Base-by-base conservation (phyloP, 2,329 filamentous ascomycete genomes). In the Chalara sp. region DNA sequence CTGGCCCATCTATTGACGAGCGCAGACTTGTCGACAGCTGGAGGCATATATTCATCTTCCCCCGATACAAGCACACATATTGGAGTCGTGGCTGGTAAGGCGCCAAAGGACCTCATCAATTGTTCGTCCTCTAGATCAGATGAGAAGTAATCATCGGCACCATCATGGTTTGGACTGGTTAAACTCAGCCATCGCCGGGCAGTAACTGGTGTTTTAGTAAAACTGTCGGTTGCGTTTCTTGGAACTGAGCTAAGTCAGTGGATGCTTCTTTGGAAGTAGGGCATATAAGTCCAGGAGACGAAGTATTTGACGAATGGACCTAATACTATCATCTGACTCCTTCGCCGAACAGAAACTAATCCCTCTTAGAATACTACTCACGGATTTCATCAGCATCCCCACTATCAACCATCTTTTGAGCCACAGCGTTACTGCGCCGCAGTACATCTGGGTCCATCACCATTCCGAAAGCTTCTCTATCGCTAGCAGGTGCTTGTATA, bases 101-200 rank as follows among this genome's bases (percentile, higher is more conserved):
- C 67, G 0, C 83, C 84, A 68, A 87, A 87, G 0, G 79, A 82
- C 29, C 64, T 63, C 50, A 63, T 58, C 35, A 86, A 63, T 31
- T 72, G 66, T 48, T 73, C 67, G 41, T 80, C 76, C 0, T 59
- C 63, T 32, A 86, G 65, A 66, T 87, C 84, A 7, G 75, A 79
- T 49, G 79, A 83, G 67, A 87, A 88, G 56, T 82, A 80, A 63
- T 88, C 84, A 64, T 88, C 84, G 44, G 79, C 78, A 3, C 78
- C 79, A 31, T 74, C 74, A 47, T 72, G 67, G 44, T 73, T 70
- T 1, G 79, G 79, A 28, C 74, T 78, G 0, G 76, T 70, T 6
- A 87, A 68, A 44, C 78, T 80, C 35, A 83, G 63, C 65, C 81
- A 84, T 41, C 83, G 65, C 44, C 70, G 70, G 6, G 82, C 79